Conservation (phyloP, 1,139 yeast genomes). For the Suhomyces ambrosiae region DNA sequence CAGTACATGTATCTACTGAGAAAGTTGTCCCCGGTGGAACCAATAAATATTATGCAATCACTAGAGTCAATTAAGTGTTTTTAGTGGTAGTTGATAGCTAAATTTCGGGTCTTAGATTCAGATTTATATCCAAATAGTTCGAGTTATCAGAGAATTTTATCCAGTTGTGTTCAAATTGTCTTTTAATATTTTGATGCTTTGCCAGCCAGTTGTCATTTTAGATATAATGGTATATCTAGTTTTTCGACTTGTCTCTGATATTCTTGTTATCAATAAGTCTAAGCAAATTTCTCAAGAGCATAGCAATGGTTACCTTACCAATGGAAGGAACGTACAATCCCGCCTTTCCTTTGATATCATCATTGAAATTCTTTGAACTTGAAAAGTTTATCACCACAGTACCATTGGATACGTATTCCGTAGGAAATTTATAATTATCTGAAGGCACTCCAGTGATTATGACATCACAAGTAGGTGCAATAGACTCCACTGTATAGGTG, state of each 20-base stretch:
- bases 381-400: slow-evolving; percentile 90
- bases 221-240: not conserved
- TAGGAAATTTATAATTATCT: slow-evolving; percentile 79
- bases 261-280: slow-evolving; percentile 71
- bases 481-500: slow-evolving; percentile 52
- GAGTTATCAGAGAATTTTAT: no score
- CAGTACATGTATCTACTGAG: no score
- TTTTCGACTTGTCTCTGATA: slow-evolving; percentile 22
- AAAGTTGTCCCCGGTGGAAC: no score
- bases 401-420: slow-evolving; percentile 77
- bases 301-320: slow-evolving; percentile 94
- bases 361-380: slow-evolving; percentile 82
- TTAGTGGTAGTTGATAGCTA: no score
- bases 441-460: slow-evolving; percentile 95
- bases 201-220: no score
- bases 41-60: no score
- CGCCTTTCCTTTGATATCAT: slow-evolving; percentile 78
- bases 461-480: slow-evolving; percentile 81
- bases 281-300: slow-evolving; percentile 85
- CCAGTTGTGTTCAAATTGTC: no score
- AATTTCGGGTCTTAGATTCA: no score
- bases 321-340: slow-evolving; percentile 92
- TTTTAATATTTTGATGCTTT: no score
- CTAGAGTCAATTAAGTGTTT: no score
- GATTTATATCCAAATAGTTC: no score